These are phyloP conservation scores for Zygosaccharomyces sapae DNA, from an alignment of 1,139 yeast species.

Conservation along the genomic window DNA sequence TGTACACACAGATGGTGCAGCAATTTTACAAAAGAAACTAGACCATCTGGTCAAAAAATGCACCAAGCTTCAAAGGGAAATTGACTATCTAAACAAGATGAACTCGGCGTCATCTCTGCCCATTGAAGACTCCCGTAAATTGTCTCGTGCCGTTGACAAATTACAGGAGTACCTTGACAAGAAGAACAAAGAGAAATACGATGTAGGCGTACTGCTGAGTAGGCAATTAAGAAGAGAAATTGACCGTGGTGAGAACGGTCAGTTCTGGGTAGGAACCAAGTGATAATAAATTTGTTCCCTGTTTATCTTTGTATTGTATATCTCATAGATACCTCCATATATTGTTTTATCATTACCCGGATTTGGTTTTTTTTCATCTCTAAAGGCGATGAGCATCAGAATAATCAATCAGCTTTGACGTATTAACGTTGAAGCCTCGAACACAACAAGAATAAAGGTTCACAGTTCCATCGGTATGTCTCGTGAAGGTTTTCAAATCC, in stretches of 20 bases:
- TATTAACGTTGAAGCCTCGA: too few species aligned
- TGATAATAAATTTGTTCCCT: slow-evolving; percentile 5
- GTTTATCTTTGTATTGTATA: background rate
- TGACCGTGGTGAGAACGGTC: slow-evolving; percentile 40
- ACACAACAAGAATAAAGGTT: background rate
- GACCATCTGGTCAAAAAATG: slow-evolving; percentile 34
- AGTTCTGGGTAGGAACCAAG: slow-evolving; percentile 35
- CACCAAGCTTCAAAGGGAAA: slow-evolving; percentile 37
- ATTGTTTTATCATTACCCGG: slow-evolving; percentile 1
- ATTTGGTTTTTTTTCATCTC: background rate
- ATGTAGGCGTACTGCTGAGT: slow-evolving; percentile 39
- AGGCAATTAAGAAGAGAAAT: slow-evolving; percentile 40
- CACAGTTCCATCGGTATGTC: slow-evolving; percentile 38
- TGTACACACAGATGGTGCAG: slow-evolving; percentile 14
- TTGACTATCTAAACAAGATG: slow-evolving; percentile 36
- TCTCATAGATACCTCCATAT: background rate
- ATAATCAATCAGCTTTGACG: background rate
- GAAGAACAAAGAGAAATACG: slow-evolving; percentile 41
- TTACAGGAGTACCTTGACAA: slow-evolving; percentile 39
- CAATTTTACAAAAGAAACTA: slow-evolving; percentile 28
- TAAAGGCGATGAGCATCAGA: slow-evolving; percentile 1
- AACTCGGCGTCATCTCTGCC: slow-evolving; percentile 37
- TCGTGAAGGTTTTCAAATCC: slow-evolving; percentile 94
- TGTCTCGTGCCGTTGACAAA: slow-evolving; percentile 37
- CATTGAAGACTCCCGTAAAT: slow-evolving; percentile 38